Conservation (phyloP, 768 basidiomycete species). For the Steccherinum ochraceum region DNA sequence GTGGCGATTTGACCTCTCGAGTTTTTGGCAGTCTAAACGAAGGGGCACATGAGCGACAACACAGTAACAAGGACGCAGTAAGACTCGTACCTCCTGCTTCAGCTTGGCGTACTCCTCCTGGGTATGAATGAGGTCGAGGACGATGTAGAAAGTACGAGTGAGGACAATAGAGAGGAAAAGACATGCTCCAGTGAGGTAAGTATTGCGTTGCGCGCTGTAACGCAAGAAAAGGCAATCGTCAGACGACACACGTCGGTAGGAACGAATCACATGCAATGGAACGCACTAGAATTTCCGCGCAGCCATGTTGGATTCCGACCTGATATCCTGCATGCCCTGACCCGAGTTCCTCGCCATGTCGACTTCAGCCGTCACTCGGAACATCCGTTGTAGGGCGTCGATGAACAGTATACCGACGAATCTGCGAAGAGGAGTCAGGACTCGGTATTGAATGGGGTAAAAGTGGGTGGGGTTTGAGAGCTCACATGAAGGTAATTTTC, state of each 20-base stretch:
- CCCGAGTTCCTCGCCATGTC: conserved; percentile 57
- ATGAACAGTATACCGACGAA: conserved; percentile 84
- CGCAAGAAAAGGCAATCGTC: not conserved
- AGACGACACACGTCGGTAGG: not conserved
- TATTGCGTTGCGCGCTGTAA: conserved; percentile 79
- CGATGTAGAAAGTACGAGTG: conserved; percentile 87
- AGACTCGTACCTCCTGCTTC: conserved; percentile 45
- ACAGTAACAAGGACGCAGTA: not conserved
- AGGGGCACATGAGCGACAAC: not conserved
- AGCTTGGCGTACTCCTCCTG: conserved; percentile 85
- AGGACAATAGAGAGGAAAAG: conserved; percentile 95
- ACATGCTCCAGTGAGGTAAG: conserved; percentile 89
- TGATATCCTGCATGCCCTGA: conserved; percentile 48
- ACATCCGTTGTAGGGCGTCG: conserved; percentile 92
- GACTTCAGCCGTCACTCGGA: conserved; percentile 66
- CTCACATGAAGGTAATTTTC: conserved; percentile 91
- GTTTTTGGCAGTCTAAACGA: conserved; percentile 27
- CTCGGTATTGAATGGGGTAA: too few species aligned
- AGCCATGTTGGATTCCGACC: conserved; percentile 82
- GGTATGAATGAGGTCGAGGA: conserved; percentile 83
- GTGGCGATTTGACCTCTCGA: conserved; percentile 24
- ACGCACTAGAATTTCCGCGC: conserved; percentile 88
- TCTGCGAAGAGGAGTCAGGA: too few species aligned
- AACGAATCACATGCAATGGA: too few species aligned
- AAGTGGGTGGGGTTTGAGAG: conserved; percentile 10